A percentile compares a stretch with the other conserved stretches of the same genome.
Conservation (phyloP, 148 eudicot species). For the Simmondsia chinensis region DNA sequence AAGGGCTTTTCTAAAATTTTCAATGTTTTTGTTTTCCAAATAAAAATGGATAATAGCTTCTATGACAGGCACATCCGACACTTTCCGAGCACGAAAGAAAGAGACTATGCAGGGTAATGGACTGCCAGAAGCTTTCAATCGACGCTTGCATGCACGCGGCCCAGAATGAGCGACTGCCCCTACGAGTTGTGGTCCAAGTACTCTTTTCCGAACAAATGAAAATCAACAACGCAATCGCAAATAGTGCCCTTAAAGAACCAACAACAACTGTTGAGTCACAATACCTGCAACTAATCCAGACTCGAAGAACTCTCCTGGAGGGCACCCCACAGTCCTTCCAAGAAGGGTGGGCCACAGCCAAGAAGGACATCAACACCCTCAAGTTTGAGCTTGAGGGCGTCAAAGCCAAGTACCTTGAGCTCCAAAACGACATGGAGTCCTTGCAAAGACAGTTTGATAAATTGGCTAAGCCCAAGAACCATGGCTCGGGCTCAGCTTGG, state of each 20-base stretch:
- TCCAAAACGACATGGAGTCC: slow-evolving; percentile 71
- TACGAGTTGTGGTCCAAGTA: slow-evolving; percentile 87
- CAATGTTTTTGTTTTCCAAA: neutral
- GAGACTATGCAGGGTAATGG: slow-evolving; percentile 87
- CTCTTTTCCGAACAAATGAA: slow-evolving; percentile 95
- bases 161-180: slow-evolving; percentile 92
- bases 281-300: slow-evolving; percentile 59
- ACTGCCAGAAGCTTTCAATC: slow-evolving; percentile 92
- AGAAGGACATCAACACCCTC: slow-evolving; percentile 85
- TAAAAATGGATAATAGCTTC: neutral
- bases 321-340: slow-evolving; percentile 96
- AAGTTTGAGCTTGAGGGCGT: slow-evolving; percentile 84
- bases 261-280: slow-evolving; percentile 25
- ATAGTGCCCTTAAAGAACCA: slow-evolving; percentile 47
- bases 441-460: slow-evolving; percentile 81
- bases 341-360: slow-evolving; percentile 91
- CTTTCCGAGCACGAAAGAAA: slow-evolving; percentile 94
- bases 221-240: slow-evolving; percentile 84
- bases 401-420: slow-evolving; percentile 69
- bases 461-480: slow-evolving; percentile 56
- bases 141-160: slow-evolving; percentile 99
- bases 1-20: too few relatives aligned
- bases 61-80: slow-evolving; percentile 86
- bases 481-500: slow-evolving; percentile 58
- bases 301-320: slow-evolving; percentile 69